These are phyloP conservation scores for Apiotrichum akiyoshidainum DNA, from an alignment of 1,284 basidiomycete genomes.

Conservation along the genomic window DNA sequence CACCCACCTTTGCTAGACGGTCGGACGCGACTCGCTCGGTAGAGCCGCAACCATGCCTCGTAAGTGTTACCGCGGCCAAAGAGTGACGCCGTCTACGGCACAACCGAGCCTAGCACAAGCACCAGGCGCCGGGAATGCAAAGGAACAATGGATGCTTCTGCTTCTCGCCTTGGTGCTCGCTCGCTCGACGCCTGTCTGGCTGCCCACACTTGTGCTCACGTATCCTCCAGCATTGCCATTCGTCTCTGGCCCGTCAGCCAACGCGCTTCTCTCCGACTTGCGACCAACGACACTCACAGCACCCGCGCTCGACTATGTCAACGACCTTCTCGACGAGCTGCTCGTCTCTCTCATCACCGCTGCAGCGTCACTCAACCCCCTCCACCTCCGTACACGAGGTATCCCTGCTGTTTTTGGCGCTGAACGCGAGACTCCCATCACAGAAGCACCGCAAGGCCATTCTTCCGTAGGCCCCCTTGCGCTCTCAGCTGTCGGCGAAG, in stretches of 20 bases:
- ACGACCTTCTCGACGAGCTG: constrained; percentile 83
- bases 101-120: too few species aligned
- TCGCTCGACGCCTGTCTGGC: too few species aligned
- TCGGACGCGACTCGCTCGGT: neutral
- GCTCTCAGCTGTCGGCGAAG: constrained; percentile 85
- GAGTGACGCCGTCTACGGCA: neutral
- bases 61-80: neutral
- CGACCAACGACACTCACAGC: constrained; percentile 77
- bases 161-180: too few species aligned
- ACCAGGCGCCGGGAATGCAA: too few species aligned
- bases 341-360: constrained; percentile 67
- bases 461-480: constrained; percentile 58
- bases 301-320: constrained; percentile 71
- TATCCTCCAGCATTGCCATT: constrained; percentile 9
- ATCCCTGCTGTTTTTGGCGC: constrained; percentile 69
- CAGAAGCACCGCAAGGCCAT: neutral
- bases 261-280: constrained; percentile 83
- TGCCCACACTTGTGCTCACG: too few species aligned
- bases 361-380: constrained; percentile 70
- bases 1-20: too few species aligned
- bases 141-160: too few species aligned
- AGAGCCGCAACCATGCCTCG: constrained; percentile 4
- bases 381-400: constrained; percentile 65
- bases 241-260: constrained; percentile 73
- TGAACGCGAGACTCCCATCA: constrained; percentile 20